Evolutionary conservation across 2,329 filamentous ascomycete genomes (phyloP).

Genomic region (Magnaporthiopsis rhizophila): DNA sequence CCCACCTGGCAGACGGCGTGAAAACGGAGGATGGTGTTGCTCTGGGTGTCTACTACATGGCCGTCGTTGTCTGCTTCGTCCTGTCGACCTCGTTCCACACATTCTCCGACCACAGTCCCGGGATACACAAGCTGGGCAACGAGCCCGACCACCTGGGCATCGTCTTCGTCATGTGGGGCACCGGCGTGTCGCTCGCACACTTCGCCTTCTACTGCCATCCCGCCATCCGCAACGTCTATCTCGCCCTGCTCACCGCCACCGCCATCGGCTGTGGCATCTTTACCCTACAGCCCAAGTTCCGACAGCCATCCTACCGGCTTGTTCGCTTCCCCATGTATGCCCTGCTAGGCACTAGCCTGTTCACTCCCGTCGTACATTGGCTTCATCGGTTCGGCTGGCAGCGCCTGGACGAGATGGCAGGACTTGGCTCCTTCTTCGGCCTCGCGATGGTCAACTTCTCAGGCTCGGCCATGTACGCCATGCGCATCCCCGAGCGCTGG

Average conservation of each 20-base stretch:
- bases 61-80: conserved; percentile 19
- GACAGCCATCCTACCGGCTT: conserved; percentile 17
- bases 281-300: conserved; percentile 19
- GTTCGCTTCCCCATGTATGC: conserved; percentile 18
- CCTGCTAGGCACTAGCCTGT: conserved; percentile 17
- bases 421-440: conserved; percentile 18
- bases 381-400: conserved; percentile 13
- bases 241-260: conserved; percentile 14
- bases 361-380: conserved; percentile 18
- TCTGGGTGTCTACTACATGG: conserved; percentile 17
- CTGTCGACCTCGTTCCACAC: conserved; percentile 20
- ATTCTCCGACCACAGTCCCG: conserved; percentile 21
- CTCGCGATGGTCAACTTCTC: conserved; percentile 21
- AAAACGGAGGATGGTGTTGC: conserved; percentile 12
- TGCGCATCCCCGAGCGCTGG: conserved; percentile 21
- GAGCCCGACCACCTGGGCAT: conserved; percentile 24
- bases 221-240: conserved; percentile 14
- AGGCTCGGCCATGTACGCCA: conserved; percentile 19
- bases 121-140: conserved; percentile 20
- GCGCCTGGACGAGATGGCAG: conserved; percentile 16
- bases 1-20: not conserved
- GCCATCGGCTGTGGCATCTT: conserved; percentile 18
- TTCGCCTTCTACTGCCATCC: conserved; percentile 19
- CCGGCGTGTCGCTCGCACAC: conserved; percentile 18
- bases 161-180: conserved; percentile 20